Conservation (phyloP, 192 early-diverging fungal genomes). For the Coemansia sp. region DNA sequence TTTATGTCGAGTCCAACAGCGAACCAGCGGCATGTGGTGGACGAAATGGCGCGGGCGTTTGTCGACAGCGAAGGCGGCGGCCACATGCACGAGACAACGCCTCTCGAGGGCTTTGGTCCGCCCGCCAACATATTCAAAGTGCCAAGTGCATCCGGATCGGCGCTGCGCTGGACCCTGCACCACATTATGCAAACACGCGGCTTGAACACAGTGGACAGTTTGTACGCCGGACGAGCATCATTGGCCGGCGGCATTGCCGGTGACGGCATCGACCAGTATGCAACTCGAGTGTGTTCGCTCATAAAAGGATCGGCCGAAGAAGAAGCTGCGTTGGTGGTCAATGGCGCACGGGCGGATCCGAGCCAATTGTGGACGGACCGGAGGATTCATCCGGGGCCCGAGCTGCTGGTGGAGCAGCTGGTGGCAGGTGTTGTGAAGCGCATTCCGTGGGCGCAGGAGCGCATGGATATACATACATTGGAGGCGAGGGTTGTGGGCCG, state of each 20-base stretch:
- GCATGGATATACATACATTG: constrained; percentile 43
- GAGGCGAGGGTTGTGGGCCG: constrained; percentile 36
- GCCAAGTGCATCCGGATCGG: constrained; percentile 43
- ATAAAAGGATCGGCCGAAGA: constrained; percentile 47
- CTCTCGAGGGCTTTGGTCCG: constrained; percentile 37
- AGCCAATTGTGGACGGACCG: constrained; percentile 11
- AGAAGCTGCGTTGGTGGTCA: constrained; percentile 45
- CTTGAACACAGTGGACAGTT: constrained; percentile 31
- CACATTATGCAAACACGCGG: constrained; percentile 48
- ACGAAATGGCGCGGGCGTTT: constrained; percentile 51
- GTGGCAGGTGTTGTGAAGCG: constrained; percentile 45
- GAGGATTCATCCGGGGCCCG: constrained; percentile 16
- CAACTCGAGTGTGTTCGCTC: constrained; percentile 45
- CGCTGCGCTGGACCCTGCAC: constrained; percentile 47
- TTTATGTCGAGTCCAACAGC: constrained; percentile 28
- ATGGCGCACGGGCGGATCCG: constrained; percentile 21
- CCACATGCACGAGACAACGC: constrained; percentile 46
- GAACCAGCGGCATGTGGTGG: constrained; percentile 26
- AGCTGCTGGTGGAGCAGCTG: constrained; percentile 40
- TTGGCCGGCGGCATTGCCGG: constrained; percentile 49
- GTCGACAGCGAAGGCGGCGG: constrained; percentile 55
- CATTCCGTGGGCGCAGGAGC: constrained; percentile 53
- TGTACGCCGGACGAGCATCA: constrained; percentile 47
- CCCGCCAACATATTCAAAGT: constrained; percentile 25
- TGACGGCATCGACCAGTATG: constrained; percentile 44